Evolutionary conservation across 495 filamentous ascomycete species (phyloP).

Genomic region (Daldinia decipiens): DNA sequence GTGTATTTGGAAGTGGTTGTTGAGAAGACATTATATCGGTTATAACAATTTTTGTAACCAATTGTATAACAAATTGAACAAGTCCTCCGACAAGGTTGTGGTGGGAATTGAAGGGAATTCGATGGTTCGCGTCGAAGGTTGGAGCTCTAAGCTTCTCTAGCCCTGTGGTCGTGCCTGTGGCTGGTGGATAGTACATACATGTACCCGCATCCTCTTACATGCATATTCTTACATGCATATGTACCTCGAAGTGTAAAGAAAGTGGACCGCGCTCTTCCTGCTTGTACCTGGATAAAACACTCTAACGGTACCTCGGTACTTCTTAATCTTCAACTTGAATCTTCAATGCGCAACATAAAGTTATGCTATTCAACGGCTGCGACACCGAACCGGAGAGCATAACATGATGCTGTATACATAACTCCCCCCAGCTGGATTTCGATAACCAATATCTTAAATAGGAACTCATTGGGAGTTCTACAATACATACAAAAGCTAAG

Average conservation of each 20-base stretch:
- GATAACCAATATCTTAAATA: not conserved
- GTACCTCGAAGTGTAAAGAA: not conserved
- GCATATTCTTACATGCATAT: not conserved
- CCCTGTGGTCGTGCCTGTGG: constrained; percentile 4
- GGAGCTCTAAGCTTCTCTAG: not conserved
- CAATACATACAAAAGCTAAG: constrained; percentile 16
- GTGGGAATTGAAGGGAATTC: constrained; percentile 2
- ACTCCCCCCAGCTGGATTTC: not conserved
- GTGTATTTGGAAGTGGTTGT: constrained; percentile 45
- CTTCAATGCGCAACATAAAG: not conserved
- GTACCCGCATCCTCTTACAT: too few relatives aligned
- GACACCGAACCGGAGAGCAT: not conserved
- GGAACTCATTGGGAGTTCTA: not conserved
- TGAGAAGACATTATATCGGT: constrained; percentile 37
- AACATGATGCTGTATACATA: not conserved
- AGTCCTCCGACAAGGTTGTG: not conserved
- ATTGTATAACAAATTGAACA: constrained; percentile 2
- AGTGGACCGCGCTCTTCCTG: not conserved
- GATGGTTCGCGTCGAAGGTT: constrained; percentile 9
- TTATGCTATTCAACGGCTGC: not conserved
- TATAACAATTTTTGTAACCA: constrained; percentile 1
- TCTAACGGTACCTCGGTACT: not conserved
- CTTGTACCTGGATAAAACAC: not conserved
- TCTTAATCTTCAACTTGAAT: not conserved
- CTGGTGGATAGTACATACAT: not conserved